These are phyloP conservation scores for Acer negundo DNA, from an alignment of 345 rosid species.

Conservation along the genomic window DNA sequence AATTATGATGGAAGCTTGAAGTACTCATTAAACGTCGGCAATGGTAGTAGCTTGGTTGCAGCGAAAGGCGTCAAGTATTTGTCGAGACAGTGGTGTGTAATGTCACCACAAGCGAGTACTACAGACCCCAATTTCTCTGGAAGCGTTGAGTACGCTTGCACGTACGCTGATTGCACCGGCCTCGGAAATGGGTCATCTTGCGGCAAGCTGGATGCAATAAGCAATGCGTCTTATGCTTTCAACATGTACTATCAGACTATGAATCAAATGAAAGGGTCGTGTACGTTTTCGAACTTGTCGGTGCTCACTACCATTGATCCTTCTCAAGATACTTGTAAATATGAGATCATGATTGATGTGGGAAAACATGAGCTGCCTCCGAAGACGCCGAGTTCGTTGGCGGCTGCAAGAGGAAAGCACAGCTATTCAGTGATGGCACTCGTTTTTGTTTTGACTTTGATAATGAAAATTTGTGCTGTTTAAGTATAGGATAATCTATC, in stretches of 20 bases:
- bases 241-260: conserved; percentile 70
- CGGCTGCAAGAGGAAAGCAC: conserved; percentile 23
- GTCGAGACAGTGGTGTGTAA: conserved; percentile 70
- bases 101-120: conserved; percentile 47
- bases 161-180: conserved; percentile 68
- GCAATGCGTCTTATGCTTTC: conserved; percentile 79
- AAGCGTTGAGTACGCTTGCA: conserved; percentile 54
- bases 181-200: conserved; percentile 64
- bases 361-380: conserved; percentile 35
- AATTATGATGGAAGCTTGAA: conserved; percentile 70
- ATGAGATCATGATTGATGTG: conserved; percentile 60
- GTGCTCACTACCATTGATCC: conserved; percentile 52
- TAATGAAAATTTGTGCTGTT: background rate
- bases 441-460: conserved; percentile 1
- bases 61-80: conserved; percentile 70
- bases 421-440: conserved; percentile 10
- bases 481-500: background rate
- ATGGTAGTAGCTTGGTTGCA: conserved; percentile 42
- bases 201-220: conserved; percentile 36
- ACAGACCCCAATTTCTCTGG: conserved; percentile 34
- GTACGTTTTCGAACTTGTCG: conserved; percentile 43
- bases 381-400: conserved; percentile 14
- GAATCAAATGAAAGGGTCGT: conserved; percentile 60
- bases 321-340: conserved; percentile 52
- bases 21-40: conserved; percentile 45